Evolutionary conservation across 192 early-diverging fungal genomes (phyloP).

Genomic region (Chytriomyces hyalinus): DNA sequence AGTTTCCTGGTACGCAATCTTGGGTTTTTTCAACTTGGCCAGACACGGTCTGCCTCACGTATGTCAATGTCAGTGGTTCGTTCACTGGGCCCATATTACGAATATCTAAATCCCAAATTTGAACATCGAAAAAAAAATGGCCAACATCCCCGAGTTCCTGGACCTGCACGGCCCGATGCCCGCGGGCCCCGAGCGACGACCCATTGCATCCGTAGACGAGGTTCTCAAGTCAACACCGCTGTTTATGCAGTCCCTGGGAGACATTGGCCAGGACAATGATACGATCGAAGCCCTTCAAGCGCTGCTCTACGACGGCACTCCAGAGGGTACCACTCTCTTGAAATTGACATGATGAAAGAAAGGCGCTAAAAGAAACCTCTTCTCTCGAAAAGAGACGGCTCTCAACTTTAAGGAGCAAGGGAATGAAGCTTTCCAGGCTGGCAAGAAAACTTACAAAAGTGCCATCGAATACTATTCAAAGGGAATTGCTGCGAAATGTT

Average conservation of each 20-base stretch:
- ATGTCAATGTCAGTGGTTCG: too few relatives aligned
- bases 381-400: slow-evolving; percentile 68
- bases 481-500: slow-evolving; percentile 74
- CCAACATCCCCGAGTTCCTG: slow-evolving; percentile 4
- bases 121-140: not conserved
- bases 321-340: slow-evolving; percentile 70
- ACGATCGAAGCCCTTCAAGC: slow-evolving; percentile 82
- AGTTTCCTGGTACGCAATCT: too few relatives aligned
- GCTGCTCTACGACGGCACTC: slow-evolving; percentile 89
- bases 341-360: not conserved
- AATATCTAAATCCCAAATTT: too few relatives aligned
- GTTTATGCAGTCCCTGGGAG: slow-evolving; percentile 86
- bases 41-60: too few relatives aligned
- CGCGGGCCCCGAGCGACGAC: not conserved
- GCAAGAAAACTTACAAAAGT: slow-evolving; percentile 68
- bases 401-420: slow-evolving; percentile 95
- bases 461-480: slow-evolving; percentile 89
- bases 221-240: slow-evolving; percentile 69
- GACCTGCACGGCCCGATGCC: slow-evolving; percentile 1
- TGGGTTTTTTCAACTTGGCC: too few relatives aligned
- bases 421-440: slow-evolving; percentile 85
- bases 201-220: not conserved
- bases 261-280: slow-evolving; percentile 74
- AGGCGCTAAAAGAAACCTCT: not conserved
- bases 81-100: too few relatives aligned